phyloP scores from a whole-genome alignment of 1,139 yeast genomes.

The Scheffersomyces quercinus region DNA sequence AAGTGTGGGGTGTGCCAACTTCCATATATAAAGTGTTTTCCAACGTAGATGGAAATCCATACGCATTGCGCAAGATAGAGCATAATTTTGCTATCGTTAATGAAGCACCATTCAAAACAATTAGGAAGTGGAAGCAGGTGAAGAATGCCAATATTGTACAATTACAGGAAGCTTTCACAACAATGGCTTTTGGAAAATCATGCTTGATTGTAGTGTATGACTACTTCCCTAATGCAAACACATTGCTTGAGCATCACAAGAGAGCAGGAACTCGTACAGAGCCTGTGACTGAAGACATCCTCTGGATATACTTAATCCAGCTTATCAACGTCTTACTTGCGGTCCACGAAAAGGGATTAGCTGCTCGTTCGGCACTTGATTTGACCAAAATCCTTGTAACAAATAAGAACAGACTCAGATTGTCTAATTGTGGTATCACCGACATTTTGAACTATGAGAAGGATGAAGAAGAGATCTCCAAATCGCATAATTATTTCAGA shows the following conservation, averaged over 20 bases:
- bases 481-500: constrained; percentile 8
- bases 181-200: constrained; percentile 77
- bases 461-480: constrained; percentile 27
- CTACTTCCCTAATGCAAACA: constrained; percentile 63
- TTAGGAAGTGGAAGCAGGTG: constrained; percentile 50
- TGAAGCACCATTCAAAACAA: constrained; percentile 47
- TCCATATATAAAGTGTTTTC: constrained; percentile 80
- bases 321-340: constrained; percentile 63
- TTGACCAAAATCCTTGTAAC: constrained; percentile 74
- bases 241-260: constrained; percentile 50
- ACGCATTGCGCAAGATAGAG: constrained; percentile 74
- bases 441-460: constrained; percentile 58
- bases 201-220: constrained; percentile 49
- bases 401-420: constrained; percentile 64
- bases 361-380: constrained; percentile 61
- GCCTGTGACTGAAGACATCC: constrained; percentile 58
- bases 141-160: constrained; percentile 65
- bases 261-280: constrained; percentile 36
- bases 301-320: constrained; percentile 81
- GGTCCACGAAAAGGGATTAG: constrained; percentile 62
- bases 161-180: constrained; percentile 81
- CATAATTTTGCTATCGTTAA: constrained; percentile 45
- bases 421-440: constrained; percentile 69
- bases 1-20: constrained; percentile 61
- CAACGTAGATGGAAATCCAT: constrained; percentile 74